Percentiles rank a stretch among this genome's conserved stretches.
Evolutionary conservation across 768 basidiomycete species (phyloP).

Genomic region (Lyophyllum semitale): DNA sequence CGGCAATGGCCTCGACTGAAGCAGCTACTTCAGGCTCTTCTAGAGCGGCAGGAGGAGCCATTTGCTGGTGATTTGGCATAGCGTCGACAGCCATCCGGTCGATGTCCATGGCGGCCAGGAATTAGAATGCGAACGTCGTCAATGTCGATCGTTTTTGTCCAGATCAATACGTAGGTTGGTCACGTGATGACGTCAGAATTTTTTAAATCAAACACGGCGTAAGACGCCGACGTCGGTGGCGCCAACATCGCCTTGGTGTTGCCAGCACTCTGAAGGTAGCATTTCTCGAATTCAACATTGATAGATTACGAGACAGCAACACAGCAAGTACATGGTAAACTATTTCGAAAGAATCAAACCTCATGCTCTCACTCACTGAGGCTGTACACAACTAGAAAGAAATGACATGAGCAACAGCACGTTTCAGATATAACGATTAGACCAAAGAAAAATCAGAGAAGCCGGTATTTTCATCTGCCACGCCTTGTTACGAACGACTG

Average conservation of each 20-base stretch:
- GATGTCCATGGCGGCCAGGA: slow-evolving; percentile 20
- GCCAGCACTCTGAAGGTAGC: no score
- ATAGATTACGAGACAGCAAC: no score
- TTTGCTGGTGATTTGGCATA: slow-evolving; percentile 6
- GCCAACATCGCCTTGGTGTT: neutral
- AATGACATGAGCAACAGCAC: neutral
- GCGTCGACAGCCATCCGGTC: slow-evolving; percentile 18
- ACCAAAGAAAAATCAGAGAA: slow-evolving; percentile 53
- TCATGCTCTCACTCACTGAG: neutral
- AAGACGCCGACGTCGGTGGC: neutral
- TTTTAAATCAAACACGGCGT: neutral
- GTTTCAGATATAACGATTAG: neutral
- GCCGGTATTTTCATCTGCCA: slow-evolving; percentile 62
- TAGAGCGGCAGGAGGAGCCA: neutral
- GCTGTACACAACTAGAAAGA: neutral
- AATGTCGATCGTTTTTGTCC: slow-evolving; percentile 13
- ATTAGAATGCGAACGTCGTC: neutral
- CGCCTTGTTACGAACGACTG: slow-evolving; percentile 29
- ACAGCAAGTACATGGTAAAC: no score
- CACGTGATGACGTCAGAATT: slow-evolving; percentile 7
- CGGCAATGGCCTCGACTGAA: neutral
- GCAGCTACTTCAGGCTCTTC: neutral
- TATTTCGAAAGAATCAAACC: no score
- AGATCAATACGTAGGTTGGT: slow-evolving; percentile 8
- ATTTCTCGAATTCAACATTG: no score